These are phyloP conservation scores for Penicillium macrosclerotiorum DNA, from an alignment of 495 filamentous ascomycete species.

Conservation along the genomic window DNA sequence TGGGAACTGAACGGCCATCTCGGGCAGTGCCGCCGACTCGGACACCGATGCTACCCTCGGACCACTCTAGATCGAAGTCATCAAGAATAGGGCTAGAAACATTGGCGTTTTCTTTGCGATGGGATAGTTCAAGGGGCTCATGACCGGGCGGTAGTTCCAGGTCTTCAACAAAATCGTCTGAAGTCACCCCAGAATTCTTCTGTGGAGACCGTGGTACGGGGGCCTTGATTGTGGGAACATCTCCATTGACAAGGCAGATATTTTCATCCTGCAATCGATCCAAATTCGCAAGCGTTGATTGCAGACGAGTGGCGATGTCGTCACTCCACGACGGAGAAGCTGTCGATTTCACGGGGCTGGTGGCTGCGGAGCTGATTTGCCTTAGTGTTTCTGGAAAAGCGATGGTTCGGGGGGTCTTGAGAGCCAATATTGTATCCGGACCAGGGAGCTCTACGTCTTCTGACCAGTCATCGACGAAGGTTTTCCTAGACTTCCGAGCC, in stretches of 20 bases:
- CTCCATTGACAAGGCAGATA: constrained; percentile 59
- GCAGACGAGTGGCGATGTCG: constrained; percentile 24
- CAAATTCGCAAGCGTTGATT: constrained; percentile 36
- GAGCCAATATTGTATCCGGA: constrained; percentile 55
- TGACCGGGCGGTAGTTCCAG: constrained; percentile 68
- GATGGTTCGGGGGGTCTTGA: constrained; percentile 58
- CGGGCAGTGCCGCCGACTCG: constrained; percentile 80
- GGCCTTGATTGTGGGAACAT: constrained; percentile 68
- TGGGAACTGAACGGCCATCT: constrained; percentile 71
- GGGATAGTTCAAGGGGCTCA: constrained; percentile 56
- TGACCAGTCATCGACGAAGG: constrained; percentile 82
- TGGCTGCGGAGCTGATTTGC: constrained; percentile 54
- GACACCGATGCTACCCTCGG: constrained; percentile 86
- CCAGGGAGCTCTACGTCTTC: constrained; percentile 84
- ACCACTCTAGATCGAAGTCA: constrained; percentile 82
- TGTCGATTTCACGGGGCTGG: constrained; percentile 38
- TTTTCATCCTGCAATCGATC: constrained; percentile 63
- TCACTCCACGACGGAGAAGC: constrained; percentile 32
- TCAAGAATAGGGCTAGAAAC: constrained; percentile 60
- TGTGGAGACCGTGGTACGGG: constrained; percentile 54
- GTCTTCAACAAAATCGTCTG: constrained; percentile 75
- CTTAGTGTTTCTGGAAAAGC: constrained; percentile 68
- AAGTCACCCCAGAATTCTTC: constrained; percentile 30
- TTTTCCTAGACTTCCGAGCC: constrained; percentile 72
- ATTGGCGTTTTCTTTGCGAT: constrained; percentile 55